These are phyloP conservation scores for Cyberlindnera subsufficiens DNA, from an alignment of 805 yeast species.

Conservation along the genomic window DNA sequence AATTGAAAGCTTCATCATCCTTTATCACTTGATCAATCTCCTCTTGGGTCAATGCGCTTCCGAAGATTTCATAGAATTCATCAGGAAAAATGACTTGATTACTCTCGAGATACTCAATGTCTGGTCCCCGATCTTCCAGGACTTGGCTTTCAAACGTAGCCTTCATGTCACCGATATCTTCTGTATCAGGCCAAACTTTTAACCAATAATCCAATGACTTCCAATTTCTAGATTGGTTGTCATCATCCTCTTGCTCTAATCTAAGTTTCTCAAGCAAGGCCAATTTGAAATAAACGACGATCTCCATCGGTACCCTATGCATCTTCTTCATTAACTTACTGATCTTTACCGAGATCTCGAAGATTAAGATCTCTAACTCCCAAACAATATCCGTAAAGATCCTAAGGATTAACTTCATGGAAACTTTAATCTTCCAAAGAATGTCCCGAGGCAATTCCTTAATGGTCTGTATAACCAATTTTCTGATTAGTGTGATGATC, in stretches of 20 bases:
- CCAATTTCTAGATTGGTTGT: neutral
- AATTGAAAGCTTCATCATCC: slow-evolving; percentile 11
- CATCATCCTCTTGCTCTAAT: neutral
- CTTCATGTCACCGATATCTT: neutral
- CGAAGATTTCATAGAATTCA: slow-evolving; percentile 10
- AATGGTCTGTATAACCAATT: slow-evolving; percentile 10
- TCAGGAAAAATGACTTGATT: slow-evolving; percentile 4
- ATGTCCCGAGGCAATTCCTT: slow-evolving; percentile 16
- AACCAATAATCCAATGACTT: slow-evolving; percentile 2
- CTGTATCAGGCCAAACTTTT: slow-evolving; percentile 7
- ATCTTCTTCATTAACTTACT: slow-evolving; percentile 9
- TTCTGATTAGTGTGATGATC: slow-evolving; percentile 12
- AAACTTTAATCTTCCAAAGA: slow-evolving; percentile 14
- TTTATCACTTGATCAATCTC: slow-evolving; percentile 10
- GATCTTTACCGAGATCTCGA: slow-evolving; percentile 11
- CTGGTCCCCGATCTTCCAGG: slow-evolving; percentile 4
- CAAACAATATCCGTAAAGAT: slow-evolving; percentile 15
- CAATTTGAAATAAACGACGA: slow-evolving; percentile 14
- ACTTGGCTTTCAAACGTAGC: neutral
- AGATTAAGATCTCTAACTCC: slow-evolving; percentile 15
- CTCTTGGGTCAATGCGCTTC: slow-evolving; percentile 3
- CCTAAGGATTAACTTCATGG: slow-evolving; percentile 13
- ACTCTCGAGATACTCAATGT: slow-evolving; percentile 6
- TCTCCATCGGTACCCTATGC: slow-evolving; percentile 12
- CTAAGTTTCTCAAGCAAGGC: slow-evolving; percentile 8